Conservation (phyloP, 2,329 filamentous ascomycete genomes). For the Aureobasidium namibiae region DNA sequence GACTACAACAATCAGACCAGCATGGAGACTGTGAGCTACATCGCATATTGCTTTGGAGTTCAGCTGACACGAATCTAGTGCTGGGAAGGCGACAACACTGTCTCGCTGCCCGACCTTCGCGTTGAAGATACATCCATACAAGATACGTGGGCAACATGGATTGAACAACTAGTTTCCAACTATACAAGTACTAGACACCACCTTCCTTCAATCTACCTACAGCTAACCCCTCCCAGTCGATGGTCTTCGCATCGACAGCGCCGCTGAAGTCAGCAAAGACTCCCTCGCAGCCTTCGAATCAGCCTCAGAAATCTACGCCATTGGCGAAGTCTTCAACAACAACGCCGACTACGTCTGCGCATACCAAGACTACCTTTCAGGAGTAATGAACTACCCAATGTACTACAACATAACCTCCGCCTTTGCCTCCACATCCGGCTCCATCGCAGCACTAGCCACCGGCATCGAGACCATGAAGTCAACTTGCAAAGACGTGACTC, state of each 20-base stretch:
- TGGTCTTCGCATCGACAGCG: slow-evolving; percentile 42
- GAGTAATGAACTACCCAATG: slow-evolving; percentile 38
- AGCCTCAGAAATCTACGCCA: slow-evolving; percentile 28
- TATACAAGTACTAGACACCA: slow-evolving; percentile 38
- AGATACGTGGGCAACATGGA: slow-evolving; percentile 49
- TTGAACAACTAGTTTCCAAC: slow-evolving; percentile 47
- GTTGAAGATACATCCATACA: slow-evolving; percentile 45
- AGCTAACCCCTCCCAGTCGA: slow-evolving; percentile 31
- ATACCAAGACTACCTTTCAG: slow-evolving; percentile 34
- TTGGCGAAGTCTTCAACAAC: slow-evolving; percentile 37
- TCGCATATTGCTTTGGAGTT: too few species aligned
- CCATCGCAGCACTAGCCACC: slow-evolving; percentile 30
- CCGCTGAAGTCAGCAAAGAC: slow-evolving; percentile 33
- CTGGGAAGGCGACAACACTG: slow-evolving; percentile 38
- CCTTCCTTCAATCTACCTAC: background rate
- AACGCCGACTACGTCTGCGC: slow-evolving; percentile 29
- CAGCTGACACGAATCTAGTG: background rate
- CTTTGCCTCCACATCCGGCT: slow-evolving; percentile 28
- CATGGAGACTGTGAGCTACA: slow-evolving; percentile 21
- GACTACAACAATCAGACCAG: slow-evolving; percentile 43
- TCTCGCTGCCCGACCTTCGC: slow-evolving; percentile 52
- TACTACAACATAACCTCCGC: slow-evolving; percentile 32
- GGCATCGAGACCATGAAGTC: slow-evolving; percentile 26
- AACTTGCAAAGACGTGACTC: slow-evolving; percentile 30
- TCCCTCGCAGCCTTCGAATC: slow-evolving; percentile 32